Conservation (phyloP, 1,139 yeast genomes). For the Pneumocystis murina region DNA sequence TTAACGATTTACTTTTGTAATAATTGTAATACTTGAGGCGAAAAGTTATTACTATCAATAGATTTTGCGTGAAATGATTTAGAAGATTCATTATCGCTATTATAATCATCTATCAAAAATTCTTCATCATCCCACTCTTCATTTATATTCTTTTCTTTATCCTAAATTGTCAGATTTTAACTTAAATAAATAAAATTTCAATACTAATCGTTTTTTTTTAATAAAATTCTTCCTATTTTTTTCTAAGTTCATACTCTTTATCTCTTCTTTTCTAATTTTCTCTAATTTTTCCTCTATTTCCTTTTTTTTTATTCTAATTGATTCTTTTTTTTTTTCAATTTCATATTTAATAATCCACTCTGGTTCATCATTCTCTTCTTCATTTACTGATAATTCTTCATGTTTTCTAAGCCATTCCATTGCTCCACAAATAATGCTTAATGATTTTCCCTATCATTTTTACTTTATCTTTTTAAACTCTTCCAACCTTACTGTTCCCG, state of each 20-base stretch:
- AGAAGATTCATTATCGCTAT: background rate
- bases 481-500: slow-evolving; percentile 36
- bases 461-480: background rate
- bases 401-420: slow-evolving; percentile 71
- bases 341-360: slow-evolving; percentile 26
- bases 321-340: slow-evolving; percentile 19
- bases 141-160: background rate
- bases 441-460: slow-evolving; percentile 5
- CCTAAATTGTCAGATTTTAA: background rate
- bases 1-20: slow-evolving; percentile 3
- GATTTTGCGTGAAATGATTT: background rate
- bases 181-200: background rate
- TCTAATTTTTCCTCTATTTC: slow-evolving; percentile 29
- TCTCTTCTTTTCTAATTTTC: slow-evolving; percentile 17
- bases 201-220: background rate
- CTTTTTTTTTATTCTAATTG: slow-evolving; percentile 24
- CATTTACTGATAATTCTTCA: slow-evolving; percentile 3
- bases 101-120: background rate
- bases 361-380: slow-evolving; percentile 19
- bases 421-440: slow-evolving; percentile 54
- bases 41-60: background rate
- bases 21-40: slow-evolving; percentile 9
- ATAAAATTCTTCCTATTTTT: background rate
- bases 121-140: background rate
- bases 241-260: slow-evolving; percentile 13